phyloP scores from a whole-genome alignment of 2,329 filamentous ascomycete species.

The Microdochium paspali region DNA sequence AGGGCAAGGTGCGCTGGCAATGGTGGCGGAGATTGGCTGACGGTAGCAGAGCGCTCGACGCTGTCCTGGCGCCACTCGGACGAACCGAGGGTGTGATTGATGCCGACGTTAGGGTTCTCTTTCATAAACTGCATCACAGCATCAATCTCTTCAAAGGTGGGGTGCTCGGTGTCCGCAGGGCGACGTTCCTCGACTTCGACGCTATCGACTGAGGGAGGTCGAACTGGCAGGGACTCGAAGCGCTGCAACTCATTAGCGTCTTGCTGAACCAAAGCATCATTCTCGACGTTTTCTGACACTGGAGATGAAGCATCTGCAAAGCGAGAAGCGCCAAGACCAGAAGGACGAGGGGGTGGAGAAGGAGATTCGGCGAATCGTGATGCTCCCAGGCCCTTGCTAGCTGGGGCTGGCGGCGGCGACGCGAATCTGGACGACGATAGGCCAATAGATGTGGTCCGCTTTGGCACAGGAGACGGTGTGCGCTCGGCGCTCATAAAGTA shows the following conservation, averaged over 20 bases:
- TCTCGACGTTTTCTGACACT: constrained; percentile 14
- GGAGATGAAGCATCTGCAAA: constrained; percentile 32
- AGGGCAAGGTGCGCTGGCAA: constrained; percentile 38
- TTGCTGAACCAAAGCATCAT: constrained; percentile 3
- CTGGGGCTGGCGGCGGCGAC: constrained; percentile 17
- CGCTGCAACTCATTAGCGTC: constrained; percentile 14
- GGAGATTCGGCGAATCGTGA: constrained; percentile 36
- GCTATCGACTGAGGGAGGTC: constrained; percentile 16
- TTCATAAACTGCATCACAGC: constrained; percentile 84
- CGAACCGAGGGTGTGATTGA: constrained; percentile 50
- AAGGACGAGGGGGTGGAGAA: constrained; percentile 30
- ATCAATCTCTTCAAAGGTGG: constrained; percentile 77
- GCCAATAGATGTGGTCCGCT: constrained; percentile 10
- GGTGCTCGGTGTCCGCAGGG: constrained; percentile 21
- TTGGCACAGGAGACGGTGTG: not conserved
- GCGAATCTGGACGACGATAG: constrained; percentile 22
- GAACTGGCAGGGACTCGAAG: constrained; percentile 21
- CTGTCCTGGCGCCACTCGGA: constrained; percentile 37
- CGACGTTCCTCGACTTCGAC: constrained; percentile 7
- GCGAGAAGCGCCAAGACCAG: constrained; percentile 32
- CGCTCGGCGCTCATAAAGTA: constrained; percentile 1
- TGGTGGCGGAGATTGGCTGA: constrained; percentile 39
- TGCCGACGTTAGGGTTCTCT: constrained; percentile 60
- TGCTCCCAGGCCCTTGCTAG: constrained; percentile 29
- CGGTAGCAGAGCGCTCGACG: constrained; percentile 25